Base-by-base conservation (phyloP, 768 basidiomycete species). In the Boletales sp. region DNA sequence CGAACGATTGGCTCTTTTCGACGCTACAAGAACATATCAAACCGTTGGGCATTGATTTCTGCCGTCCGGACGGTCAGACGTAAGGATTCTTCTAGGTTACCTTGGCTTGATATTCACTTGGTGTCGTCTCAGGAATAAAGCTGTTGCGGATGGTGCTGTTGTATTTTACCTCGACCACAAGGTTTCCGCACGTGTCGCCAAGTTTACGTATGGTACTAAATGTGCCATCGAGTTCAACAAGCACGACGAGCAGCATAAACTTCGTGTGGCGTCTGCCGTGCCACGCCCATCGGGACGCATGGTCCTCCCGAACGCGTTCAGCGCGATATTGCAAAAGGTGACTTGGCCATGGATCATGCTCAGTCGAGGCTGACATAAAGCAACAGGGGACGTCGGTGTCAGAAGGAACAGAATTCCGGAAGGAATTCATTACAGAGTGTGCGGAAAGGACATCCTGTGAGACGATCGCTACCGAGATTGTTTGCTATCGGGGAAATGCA, bases 21-120 rank as follows among this genome's bases (percentile, higher is more conserved):
- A 65, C 38, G 25, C 49, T 76, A 15, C 58, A 67, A 36, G 48
- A 39, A 1, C 55, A 66, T 2, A 57, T 82, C n/a, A 60, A 53
- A 18, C 63, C 66, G 0, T 47, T 69, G 12, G 66, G 70, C 2
- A 46, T 80, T 32, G 63, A 69, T 18, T 68, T 82, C 35, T 70
- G 72, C 49, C 72, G 79, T 4, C 81, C 80, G 6, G 78, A 81
- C 47, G 72, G 71, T 31, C 75, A 79, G 58, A 71, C 80, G 81
- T 79, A 12, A 52, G 63, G 25, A 49, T 15, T 28, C 67, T 63
- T 37, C 17, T 8, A 33, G 13, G 25, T n/a, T 2, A 33, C 28
- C 8, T 19, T 8, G n/a, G 11, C 15, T 49, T 34, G 35, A 9
- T 11, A 8, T 7, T 41, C 9, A 44, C 32, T 8, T n/a, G 7